These are phyloP conservation scores for Jatropha multifida DNA, from an alignment of 441 rosid species.

Conservation along the genomic window DNA sequence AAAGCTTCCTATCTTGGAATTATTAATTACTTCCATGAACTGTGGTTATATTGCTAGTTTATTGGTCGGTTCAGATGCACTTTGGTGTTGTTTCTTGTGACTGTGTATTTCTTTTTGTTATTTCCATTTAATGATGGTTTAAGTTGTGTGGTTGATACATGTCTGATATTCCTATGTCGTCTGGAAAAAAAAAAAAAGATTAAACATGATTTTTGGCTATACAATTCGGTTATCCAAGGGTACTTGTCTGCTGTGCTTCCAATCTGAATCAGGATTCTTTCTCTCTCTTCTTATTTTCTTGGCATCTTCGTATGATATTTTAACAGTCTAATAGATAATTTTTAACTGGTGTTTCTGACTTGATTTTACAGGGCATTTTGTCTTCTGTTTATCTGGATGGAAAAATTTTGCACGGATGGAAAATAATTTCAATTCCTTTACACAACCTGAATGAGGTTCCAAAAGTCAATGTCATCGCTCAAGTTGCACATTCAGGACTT, in stretches of 20 bases:
- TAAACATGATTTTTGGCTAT: not conserved
- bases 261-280: not conserved
- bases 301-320: not conserved
- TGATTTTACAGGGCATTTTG: constrained; percentile 64
- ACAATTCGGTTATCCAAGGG: not conserved
- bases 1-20: not conserved
- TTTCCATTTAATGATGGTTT: not conserved
- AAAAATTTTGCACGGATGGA: constrained; percentile 62
- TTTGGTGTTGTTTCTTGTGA: not conserved
- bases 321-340: not conserved
- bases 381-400: constrained; percentile 71
- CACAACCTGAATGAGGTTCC: constrained; percentile 59
- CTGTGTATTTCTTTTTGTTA: not conserved
- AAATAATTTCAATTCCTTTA: constrained; percentile 73
- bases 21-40: not conserved
- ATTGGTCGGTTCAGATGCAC: not conserved
- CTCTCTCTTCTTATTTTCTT: not conserved
- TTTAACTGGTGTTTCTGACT: not conserved
- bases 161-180: not conserved
- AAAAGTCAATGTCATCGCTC: constrained; percentile 38
- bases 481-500: constrained; percentile 30
- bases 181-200: not conserved
- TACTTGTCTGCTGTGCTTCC: not conserved
- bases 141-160: not conserved
- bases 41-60: not conserved